Evolutionary conservation across 2,329 filamentous ascomycete genomes (phyloP), one percentile per base, ranked within the genome.

Genomic region (Allantophomopsis lycopodina): DNA sequence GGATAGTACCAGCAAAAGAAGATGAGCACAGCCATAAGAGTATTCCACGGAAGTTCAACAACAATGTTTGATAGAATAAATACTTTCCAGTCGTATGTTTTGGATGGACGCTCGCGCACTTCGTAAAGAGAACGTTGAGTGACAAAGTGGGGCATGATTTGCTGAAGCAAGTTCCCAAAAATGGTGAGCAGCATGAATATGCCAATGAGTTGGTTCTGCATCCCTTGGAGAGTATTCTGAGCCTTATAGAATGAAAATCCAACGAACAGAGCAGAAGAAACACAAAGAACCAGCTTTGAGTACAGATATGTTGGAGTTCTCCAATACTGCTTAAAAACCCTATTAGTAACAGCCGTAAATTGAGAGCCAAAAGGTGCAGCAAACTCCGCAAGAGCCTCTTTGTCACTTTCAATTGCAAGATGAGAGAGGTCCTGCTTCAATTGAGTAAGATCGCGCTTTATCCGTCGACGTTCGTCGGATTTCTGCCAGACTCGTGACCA

Each of bases 1-100:
- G 83, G 83, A 55, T 86, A 93, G 65, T 91, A 93, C 73, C 82
- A 88, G 55, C 69, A 77, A 51, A 84, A 69, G 64, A 67, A 93
- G 65, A 86, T 79, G 48, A 89, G 62, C 16, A 77, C 68, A 2
- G 74, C 73, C 68, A 83, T 79, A 37, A 88, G 59, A 0, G 74
- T 68, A 55, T 89, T 84, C 75, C 81, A 93, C 0, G 84, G 83
- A 3, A 94, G 64, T 57, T 94, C 87, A 42, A 86, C 83, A 28
- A 85, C 61, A 46, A 93, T 80, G 14, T 35, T 39, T 11, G 36
- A 16, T 14, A 44, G 32, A 4, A 44, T 17, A 21, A 47, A 46
- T 30, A 35, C 37, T 5, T 28, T 34, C 44, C 43, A 47, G 73
- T 23, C 13, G 36, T 46, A 47, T 17, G 35, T 43, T 35, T 47